Evolutionary conservation across 2,329 filamentous ascomycete species (phyloP).

Genomic region (Tolypocladium paradoxum): DNA sequence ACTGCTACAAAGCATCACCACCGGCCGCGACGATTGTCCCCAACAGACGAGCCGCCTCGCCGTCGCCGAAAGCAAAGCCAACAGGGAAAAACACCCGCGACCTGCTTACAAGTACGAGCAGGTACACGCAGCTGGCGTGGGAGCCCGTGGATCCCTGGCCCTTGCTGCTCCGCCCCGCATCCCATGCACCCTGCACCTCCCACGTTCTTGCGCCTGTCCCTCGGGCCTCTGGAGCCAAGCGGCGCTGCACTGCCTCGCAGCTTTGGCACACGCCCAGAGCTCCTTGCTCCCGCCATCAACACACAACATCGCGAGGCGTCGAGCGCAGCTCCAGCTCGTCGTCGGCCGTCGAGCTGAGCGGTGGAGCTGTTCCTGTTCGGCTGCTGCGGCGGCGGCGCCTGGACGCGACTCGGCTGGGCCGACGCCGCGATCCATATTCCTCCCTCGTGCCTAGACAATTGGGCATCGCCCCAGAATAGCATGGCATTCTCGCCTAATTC

Average conservation of each 20-base stretch:
- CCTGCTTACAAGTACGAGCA: no score
- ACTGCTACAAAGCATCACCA: not conserved
- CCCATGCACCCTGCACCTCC: not conserved
- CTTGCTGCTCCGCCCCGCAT: no score
- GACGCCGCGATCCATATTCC: no score
- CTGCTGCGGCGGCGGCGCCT: not conserved
- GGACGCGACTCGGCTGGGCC: not conserved
- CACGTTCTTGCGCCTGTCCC: not conserved
- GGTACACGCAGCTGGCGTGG: no score
- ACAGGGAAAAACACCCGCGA: no score
- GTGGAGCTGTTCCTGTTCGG: not conserved
- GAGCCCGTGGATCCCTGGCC: no score
- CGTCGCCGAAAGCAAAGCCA: not conserved
- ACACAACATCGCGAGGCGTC: not conserved
- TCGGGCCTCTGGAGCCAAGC: not conserved
- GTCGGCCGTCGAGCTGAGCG: not conserved
- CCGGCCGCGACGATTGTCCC: not conserved
- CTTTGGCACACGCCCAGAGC: not conserved
- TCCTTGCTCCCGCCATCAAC: no score
- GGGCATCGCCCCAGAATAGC: not conserved
- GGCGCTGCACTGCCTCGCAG: not conserved
- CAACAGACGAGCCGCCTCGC: not conserved
- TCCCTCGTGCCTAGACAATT: no score
- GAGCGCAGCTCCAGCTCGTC: not conserved
- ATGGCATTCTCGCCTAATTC: not conserved